Conservation (phyloP, 345 rosid species). For the Camelina sativa region DNA sequence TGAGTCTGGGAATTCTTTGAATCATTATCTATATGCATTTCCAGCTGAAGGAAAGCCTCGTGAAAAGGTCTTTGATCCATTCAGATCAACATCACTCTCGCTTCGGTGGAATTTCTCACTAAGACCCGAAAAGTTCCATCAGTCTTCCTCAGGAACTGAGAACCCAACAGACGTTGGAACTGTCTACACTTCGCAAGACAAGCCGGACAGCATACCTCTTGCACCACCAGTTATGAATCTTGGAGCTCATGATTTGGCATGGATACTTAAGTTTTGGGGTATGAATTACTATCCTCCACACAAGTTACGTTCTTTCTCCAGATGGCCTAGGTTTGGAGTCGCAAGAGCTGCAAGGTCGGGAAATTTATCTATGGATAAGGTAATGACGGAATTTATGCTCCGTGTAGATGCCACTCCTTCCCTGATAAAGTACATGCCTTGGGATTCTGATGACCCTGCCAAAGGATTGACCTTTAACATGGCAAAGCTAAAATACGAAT, state of each 20-base stretch:
- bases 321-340: conserved; percentile 96
- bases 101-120: conserved; percentile 88
- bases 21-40: conserved; percentile 91
- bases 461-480: conserved; percentile 80
- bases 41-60: conserved; percentile 85
- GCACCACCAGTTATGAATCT: conserved; percentile 68
- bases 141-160: conserved; percentile 51
- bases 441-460: conserved; percentile 94
- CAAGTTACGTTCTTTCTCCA: conserved; percentile 84
- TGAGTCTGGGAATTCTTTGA: conserved; percentile 82
- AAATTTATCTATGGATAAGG: conserved; percentile 88
- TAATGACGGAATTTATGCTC: conserved; percentile 95
- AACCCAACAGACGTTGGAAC: conserved; percentile 35
- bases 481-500: conserved; percentile 83
- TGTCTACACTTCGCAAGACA: conserved; percentile 31
- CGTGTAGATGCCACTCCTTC: conserved; percentile 85
- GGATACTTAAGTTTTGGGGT: conserved; percentile 83
- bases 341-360: conserved; percentile 86
- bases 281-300: conserved; percentile 93
- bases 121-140: conserved; percentile 62
- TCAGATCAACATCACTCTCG: conserved; percentile 94
- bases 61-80: conserved; percentile 86
- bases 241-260: conserved; percentile 98
- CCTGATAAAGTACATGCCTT: conserved; percentile 69
- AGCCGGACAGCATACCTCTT: conserved; percentile 51